Percentiles rank a stretch among this genome's conserved stretches.
Conservation (phyloP, 257 asterid species). For the Jacaranda copaia region DNA sequence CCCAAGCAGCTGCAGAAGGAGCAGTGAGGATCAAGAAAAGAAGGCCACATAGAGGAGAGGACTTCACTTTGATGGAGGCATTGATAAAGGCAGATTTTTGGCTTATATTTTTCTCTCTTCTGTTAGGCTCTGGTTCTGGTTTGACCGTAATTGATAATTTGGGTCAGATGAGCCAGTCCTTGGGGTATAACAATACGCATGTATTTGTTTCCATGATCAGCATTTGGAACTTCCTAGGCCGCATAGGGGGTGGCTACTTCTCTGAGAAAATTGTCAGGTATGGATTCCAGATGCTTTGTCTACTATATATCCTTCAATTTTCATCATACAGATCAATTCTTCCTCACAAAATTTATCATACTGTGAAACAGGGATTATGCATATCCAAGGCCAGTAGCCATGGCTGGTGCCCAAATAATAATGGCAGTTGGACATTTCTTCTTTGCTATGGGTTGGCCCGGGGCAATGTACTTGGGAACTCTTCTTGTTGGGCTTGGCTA, state of each 20-base stretch:
- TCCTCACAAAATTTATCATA: slow-evolving; percentile 24
- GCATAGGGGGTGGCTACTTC: slow-evolving; percentile 63
- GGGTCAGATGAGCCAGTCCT: slow-evolving; percentile 66
- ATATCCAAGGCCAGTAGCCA: slow-evolving; percentile 78
- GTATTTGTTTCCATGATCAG: slow-evolving; percentile 67
- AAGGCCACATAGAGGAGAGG: slow-evolving; percentile 69
- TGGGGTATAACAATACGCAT: slow-evolving; percentile 55
- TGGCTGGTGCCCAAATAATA: slow-evolving; percentile 79
- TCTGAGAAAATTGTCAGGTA: slow-evolving; percentile 66
- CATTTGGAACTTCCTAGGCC: slow-evolving; percentile 71
- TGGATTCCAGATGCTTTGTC: not conserved
- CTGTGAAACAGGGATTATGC: slow-evolving; percentile 66
- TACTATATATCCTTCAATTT: not conserved
- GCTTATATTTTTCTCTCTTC: slow-evolving; percentile 62
- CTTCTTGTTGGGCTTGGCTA: slow-evolving; percentile 95
- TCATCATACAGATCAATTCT: not conserved
- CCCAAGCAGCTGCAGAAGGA: slow-evolving; percentile 74
- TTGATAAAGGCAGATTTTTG: slow-evolving; percentile 60
- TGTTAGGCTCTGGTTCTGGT: slow-evolving; percentile 68
- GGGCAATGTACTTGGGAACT: slow-evolving; percentile 80
- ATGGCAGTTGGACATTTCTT: slow-evolving; percentile 87
- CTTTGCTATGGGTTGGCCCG: slow-evolving; percentile 93
- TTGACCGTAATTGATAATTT: slow-evolving; percentile 66
- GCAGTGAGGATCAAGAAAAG: slow-evolving; percentile 59
- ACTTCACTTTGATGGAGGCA: slow-evolving; percentile 62